Conservation (phyloP, 1,284 basidiomycete species). For the Lignosus rhinocerotis region DNA sequence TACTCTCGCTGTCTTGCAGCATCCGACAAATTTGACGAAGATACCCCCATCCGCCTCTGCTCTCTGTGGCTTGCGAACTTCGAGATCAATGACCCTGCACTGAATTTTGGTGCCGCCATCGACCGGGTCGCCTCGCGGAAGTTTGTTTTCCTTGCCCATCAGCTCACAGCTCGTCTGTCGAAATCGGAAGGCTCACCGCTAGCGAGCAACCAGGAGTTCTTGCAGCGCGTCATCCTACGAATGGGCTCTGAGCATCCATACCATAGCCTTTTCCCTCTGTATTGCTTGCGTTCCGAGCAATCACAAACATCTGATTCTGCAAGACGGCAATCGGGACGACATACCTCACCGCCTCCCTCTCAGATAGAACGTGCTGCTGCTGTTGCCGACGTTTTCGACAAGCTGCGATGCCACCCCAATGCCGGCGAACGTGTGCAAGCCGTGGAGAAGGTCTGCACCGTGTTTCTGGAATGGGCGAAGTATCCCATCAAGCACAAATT, state of each 20-base stretch:
- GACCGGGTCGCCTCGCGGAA: constrained; percentile 82
- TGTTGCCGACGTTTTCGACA: constrained; percentile 69
- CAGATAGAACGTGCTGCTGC: constrained; percentile 64
- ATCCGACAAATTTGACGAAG: constrained; percentile 76
- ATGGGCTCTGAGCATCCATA: constrained; percentile 93
- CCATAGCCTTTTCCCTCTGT: constrained; percentile 91
- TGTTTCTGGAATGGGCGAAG: constrained; percentile 83
- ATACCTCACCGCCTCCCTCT: constrained; percentile 37
- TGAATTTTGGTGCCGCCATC: constrained; percentile 52
- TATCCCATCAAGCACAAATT: constrained; percentile 46
- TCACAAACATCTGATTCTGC: constrained; percentile 17
- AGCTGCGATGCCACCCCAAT: constrained; percentile 47
- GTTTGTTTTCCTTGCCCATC: constrained; percentile 88
- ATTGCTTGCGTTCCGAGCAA: constrained; percentile 50
- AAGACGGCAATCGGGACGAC: constrained; percentile 45
- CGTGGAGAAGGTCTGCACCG: constrained; percentile 70
- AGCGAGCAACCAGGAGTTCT: constrained; percentile 56
- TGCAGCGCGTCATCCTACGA: constrained; percentile 69
- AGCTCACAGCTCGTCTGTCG: constrained; percentile 86
- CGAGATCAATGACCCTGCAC: constrained; percentile 55
- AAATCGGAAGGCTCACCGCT: constrained; percentile 33
- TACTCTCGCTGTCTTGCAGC: constrained; percentile 74
- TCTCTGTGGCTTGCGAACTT: constrained; percentile 94
- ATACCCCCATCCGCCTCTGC: constrained; percentile 78
- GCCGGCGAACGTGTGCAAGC: constrained; percentile 48